phyloP scores from a whole-genome alignment of 2,329 filamentous ascomycete species.

The Nemania sp. region DNA sequence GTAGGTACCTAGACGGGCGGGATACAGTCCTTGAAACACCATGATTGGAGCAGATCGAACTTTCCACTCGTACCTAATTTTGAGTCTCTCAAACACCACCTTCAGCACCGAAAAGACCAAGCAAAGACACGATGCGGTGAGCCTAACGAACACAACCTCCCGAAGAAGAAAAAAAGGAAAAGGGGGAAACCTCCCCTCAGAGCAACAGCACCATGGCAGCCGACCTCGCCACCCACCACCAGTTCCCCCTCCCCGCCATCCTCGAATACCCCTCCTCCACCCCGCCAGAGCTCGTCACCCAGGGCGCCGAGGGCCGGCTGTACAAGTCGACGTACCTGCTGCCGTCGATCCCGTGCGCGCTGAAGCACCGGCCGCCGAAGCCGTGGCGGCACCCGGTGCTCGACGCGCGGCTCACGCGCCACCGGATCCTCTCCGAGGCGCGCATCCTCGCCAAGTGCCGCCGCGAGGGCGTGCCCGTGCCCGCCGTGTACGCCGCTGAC shows the following conservation, averaged over 20 bases:
- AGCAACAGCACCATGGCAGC: constrained; percentile 16
- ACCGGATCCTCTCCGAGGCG: constrained; percentile 87
- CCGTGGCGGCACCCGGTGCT: constrained; percentile 89
- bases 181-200: too few relatives aligned
- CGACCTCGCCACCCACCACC: constrained; percentile 17
- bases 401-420: constrained; percentile 82
- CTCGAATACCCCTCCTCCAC: constrained; percentile 65
- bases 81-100: too few relatives aligned
- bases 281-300: constrained; percentile 74
- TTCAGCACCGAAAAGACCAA: too few relatives aligned
- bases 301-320: constrained; percentile 94
- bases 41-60: too few relatives aligned
- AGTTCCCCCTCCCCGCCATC: constrained; percentile 63
- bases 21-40: too few relatives aligned
- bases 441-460: constrained; percentile 80
- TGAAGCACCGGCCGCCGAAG: constrained; percentile 92
- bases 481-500: constrained; percentile 74
- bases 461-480: constrained; percentile 79
- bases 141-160: too few relatives aligned
- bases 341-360: constrained; percentile 69
- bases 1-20: neutral
- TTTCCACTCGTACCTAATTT: too few relatives aligned
- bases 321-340: constrained; percentile 84
- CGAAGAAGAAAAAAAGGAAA: too few relatives aligned
- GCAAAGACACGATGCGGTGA: too few relatives aligned